A percentile compares a stretch with the other conserved stretches of the same genome.
Conservation (phyloP, 768 basidiomycete species). For the Candolleomyces aberdarensis region DNA sequence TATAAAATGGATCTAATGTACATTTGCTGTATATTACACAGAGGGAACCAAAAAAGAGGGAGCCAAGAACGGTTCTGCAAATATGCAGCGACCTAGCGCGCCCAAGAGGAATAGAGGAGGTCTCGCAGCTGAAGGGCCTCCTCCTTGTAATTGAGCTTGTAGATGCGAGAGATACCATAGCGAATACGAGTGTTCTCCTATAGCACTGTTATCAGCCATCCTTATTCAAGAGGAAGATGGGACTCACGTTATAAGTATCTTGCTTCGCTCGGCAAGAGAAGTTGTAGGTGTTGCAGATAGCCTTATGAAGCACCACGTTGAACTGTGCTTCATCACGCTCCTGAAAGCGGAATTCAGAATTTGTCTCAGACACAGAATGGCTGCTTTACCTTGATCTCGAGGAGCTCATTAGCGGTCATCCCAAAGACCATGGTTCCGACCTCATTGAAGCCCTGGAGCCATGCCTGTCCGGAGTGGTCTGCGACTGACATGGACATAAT, state of each 20-base stretch:
- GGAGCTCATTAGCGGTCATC: slow-evolving; percentile 74
- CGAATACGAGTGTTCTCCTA: slow-evolving; percentile 82
- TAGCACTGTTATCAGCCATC: neutral
- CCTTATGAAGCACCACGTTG: slow-evolving; percentile 55
- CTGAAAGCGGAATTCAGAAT: slow-evolving; percentile 28
- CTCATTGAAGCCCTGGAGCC: slow-evolving; percentile 97
- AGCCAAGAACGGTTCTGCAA: neutral
- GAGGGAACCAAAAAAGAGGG: neutral
- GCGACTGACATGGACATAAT: slow-evolving; percentile 83
- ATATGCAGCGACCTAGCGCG: slow-evolving; percentile 25
- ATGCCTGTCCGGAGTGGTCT: slow-evolving; percentile 87
- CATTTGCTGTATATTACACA: no score
- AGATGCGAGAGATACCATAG: slow-evolving; percentile 74
- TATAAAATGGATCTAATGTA: no score
- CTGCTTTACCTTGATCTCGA: slow-evolving; percentile 61
- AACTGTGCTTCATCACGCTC: slow-evolving; percentile 58
- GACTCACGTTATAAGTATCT: slow-evolving; percentile 78
- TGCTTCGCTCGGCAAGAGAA: slow-evolving; percentile 85
- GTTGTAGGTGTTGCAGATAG: slow-evolving; percentile 70
- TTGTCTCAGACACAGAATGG: neutral
- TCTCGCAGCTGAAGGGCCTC: slow-evolving; percentile 61
- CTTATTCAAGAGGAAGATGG: neutral
- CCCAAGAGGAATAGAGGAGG: slow-evolving; percentile 60
- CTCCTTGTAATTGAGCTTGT: slow-evolving; percentile 62
- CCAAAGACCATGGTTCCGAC: slow-evolving; percentile 75